phyloP scores from a whole-genome alignment of 495 filamentous ascomycete species.

The Penicillium paradoxum region DNA sequence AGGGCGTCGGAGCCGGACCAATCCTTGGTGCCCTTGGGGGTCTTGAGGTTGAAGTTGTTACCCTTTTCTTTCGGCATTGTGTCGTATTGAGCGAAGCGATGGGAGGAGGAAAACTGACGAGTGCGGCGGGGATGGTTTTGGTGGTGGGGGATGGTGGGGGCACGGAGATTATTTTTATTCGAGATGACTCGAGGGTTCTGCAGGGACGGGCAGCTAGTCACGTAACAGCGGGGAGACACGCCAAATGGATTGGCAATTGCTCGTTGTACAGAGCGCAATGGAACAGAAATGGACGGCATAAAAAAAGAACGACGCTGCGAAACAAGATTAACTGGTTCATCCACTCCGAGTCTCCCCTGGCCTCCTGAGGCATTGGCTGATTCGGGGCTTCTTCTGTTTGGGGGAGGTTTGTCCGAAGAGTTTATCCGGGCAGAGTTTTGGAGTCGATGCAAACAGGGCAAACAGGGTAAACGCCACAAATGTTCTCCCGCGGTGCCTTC shows the following conservation, averaged over 20 bases:
- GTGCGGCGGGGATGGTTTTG: constrained; percentile 26
- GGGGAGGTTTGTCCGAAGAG: constrained; percentile 14
- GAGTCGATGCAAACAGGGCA: background rate
- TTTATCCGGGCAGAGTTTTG: constrained; percentile 10
- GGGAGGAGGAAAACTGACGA: constrained; percentile 26
- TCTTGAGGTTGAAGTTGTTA: constrained; percentile 40
- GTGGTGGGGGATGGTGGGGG: constrained; percentile 41
- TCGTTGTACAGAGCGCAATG: constrained; percentile 25
- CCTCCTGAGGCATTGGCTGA: constrained; percentile 6
- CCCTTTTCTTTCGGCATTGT: constrained; percentile 36
- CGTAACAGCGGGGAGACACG: constrained; percentile 3
- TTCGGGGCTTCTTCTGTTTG: constrained; percentile 17
- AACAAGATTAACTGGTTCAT: constrained; percentile 3
- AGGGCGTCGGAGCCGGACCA: constrained; percentile 33
- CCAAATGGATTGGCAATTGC: constrained; percentile 17
- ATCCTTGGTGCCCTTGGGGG: constrained; percentile 47
- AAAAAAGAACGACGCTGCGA: constrained; percentile 13
- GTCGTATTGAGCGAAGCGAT: constrained; percentile 14
- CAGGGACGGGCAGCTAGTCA: constrained; percentile 17
- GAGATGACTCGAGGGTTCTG: constrained; percentile 21
- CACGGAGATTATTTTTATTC: constrained; percentile 30
- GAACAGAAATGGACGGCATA: constrained; percentile 23
- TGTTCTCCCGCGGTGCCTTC: background rate
- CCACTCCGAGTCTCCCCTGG: background rate
- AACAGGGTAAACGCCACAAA: background rate